Evolutionary conservation across 106 monocot species (phyloP), one percentile per base, ranked within the genome.

Genomic region (Agapanthus africanus): DNA sequence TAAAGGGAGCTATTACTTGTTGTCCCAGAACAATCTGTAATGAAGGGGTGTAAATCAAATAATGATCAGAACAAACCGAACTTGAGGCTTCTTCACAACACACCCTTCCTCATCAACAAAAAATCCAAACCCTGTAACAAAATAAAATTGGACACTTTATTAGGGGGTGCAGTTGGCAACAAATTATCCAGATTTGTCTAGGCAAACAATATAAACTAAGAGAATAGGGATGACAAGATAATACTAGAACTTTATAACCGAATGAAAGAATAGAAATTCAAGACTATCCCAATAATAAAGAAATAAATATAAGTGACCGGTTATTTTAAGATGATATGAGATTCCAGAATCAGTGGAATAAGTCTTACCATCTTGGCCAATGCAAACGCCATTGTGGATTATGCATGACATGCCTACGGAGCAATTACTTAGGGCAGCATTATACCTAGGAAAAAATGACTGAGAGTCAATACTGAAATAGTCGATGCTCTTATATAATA

Each of bases 321-420:
- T 57, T 2, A 25, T 25, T 52, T 0, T 7, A 44, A 19, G 44
- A 19, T 33, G 42, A 30, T 30, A 59, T 21, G 52, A 41, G n/a
- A 59, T 63, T 19, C 31, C 63, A 19, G 44, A 23, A 11, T 11
- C 47, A 39, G 13, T 35, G 36, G 28, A 38, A 49, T 10, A 14
- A 66, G 47, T 23, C 80, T 71, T 77, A 99, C 99, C 99, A 87
- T 99, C 99, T 74, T 99, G 99, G 76, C 99, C 99, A 77, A 99
- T 75, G 61, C 82, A 87, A 35, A 70, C 84, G 19, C 99, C 90
- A 81, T 85, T 76, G 49, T 99, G 85, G 54, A 99, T 74, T 63
- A 77, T 71, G 71, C 89, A 99, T 54, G 81, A 93, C 37, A 61
- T 30, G 44, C 99, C 99, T 23, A 99, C 66, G 3, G 79, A 81